Base-by-base conservation (phyloP, 768 basidiomycete genomes). In the Pleurotus salmoneostramineus region DNA sequence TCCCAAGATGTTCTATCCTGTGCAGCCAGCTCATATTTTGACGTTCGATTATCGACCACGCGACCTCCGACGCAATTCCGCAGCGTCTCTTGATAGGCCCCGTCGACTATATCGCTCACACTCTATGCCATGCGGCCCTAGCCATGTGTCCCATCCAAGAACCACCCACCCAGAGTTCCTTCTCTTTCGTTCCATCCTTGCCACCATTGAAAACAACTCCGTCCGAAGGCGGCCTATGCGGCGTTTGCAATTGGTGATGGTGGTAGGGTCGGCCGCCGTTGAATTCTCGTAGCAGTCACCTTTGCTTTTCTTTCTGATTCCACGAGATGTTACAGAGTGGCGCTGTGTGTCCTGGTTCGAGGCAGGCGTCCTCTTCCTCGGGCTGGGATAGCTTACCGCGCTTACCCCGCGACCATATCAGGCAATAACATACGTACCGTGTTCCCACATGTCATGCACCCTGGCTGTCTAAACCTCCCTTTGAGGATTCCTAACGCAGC, bases 401-500 rank as follows among this genome's bases (percentile, higher is more conserved):
- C 52, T 55, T 55, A 31, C 52, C 52, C 52, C 52, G 40, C 52
- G 52, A 37, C 52, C 34, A 31, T 33, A 36, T 55, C 32, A 55
- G 43, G 10, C 35, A 43, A 33, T 15, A 3, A 27, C 21, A 27
- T 27, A 27, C 3, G 21, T 27, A 27, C 21, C 21, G 21, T 27
- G 21, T 40, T 55, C 52, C 21, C 52, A 55, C 52, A 55, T 17
- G 31, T 55, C 12, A 11, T 43, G 52, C 4, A 54, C 21, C 52
- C 52, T 55, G 43, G 36, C 34, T 36, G 37, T 40, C 21, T 40
- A 12, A 21, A 55, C 52, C 11, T n/a, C 11, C 52, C 52, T 55
- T 55, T 44, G 36, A 55, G 11, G 34, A 44, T 55, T 55, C 52
- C 52, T 55, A 42, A 42, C 52, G 43, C n/a, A 43, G 52, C 52